Evolutionary conservation across 768 basidiomycete genomes (phyloP), one percentile per base, ranked within the genome.

Genomic region (Asterophora parasitica): DNA sequence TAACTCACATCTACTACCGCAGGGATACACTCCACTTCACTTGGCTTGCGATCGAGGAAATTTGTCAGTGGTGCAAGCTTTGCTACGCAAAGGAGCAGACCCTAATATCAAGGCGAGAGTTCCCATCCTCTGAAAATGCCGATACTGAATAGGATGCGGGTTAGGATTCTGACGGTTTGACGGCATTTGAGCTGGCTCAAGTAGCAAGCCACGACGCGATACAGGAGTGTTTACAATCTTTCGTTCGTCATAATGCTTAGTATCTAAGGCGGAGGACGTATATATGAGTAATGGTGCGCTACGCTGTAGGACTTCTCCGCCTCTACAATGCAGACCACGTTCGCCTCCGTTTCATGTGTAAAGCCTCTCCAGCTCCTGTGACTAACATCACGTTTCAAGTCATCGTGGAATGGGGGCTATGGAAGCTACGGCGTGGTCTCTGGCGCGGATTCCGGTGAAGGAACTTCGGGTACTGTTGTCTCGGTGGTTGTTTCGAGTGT

Each of bases 21-120:
- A 96, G 93, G 92, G 90, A 30, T 92, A 92, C 62, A 89, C 92
- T 0, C 76, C 92, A 7, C 66, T 96, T 15, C 93, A 96, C 57
- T 73, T 94, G 0, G 92, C 93, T 4, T 80, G 83, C 20, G 93
- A 96, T 63, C 73, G 92, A 58, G 93, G 93, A 1, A 74, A 82
- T 57, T 46, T 70, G 6, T 69, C 72, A 0, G 67, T 78, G 2
- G 85, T 87, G 1, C 65, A 73, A 53, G 47, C 82, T 4, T 65
- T 96, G 33, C 60, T 93, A 15, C 56, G 70, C 16, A 68, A 71
- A 42, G 90, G 88, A 4, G 92, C 85, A 4, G 79, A 91, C 56
- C 62, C 58, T 36, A 64, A 65, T 27, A 66, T 87, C 36, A 82
- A 85, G 77, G 92, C 50, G 49, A 46, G 43, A 44, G 28, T 35